A percentile compares a stretch with the other conserved stretches of the same genome.
Conservation (phyloP, 1,139 yeast genomes). For the Hansenula anomala region DNA sequence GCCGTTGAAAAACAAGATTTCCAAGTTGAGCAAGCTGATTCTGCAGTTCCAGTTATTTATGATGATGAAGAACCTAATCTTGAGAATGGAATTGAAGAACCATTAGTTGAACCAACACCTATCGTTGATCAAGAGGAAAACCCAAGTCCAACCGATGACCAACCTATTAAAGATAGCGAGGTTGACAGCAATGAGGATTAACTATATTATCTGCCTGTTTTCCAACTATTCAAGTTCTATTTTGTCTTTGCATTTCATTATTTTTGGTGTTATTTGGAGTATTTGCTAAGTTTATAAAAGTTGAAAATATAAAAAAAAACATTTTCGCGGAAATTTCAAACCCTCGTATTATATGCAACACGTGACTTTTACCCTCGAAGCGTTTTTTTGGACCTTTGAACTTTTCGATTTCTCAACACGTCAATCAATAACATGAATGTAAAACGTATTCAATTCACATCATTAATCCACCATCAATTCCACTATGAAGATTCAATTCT, state of each 20-base stretch:
- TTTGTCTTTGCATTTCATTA: background rate
- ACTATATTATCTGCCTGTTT: background rate
- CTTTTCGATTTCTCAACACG: background rate
- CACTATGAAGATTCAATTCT: conserved; percentile 1
- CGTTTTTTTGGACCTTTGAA: too few relatives aligned
- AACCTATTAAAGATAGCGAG: background rate
- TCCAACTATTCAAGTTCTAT: background rate
- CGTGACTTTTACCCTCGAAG: background rate
- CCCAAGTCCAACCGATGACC: background rate
- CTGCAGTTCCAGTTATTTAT: background rate
- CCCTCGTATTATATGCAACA: background rate
- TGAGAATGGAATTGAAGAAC: background rate
- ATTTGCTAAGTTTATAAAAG: background rate
- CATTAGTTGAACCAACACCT: background rate
- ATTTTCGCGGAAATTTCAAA: background rate
- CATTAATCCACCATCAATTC: background rate
- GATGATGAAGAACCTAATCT: background rate
- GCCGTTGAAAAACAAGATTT: background rate
- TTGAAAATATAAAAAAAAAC: too few relatives aligned
- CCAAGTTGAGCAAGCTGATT: background rate
- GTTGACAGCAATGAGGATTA: too few relatives aligned
- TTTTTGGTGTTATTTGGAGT: background rate
- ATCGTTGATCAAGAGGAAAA: background rate
- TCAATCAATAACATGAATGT: too few relatives aligned
- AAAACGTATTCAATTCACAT: too few relatives aligned